Evolutionary conservation across 1,284 basidiomycete genomes (phyloP).

Genomic region (Austropuccinia psidii): DNA sequence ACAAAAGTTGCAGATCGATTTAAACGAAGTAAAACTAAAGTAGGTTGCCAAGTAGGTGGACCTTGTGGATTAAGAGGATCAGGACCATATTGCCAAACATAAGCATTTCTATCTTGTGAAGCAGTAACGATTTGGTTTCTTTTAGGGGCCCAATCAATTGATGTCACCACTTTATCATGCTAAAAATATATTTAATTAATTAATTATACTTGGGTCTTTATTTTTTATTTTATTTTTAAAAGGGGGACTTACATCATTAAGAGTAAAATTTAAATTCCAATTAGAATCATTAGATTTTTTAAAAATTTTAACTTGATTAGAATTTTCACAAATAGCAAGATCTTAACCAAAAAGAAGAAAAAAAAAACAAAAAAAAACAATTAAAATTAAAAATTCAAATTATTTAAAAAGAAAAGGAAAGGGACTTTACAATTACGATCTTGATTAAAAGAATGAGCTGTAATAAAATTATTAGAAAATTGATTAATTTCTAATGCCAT

Average conservation of each 20-base stretch:
- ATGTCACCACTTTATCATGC: slow-evolving; percentile 98
- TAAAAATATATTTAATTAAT: slow-evolving; percentile 46
- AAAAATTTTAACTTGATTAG: slow-evolving; percentile 46
- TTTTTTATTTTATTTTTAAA: background rate
- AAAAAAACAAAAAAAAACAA: background rate
- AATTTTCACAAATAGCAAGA: slow-evolving; percentile 47
- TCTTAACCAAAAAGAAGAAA: slow-evolving; percentile 30
- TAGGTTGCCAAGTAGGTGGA: slow-evolving; percentile 78
- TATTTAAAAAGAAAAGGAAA: background rate
- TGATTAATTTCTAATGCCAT: slow-evolving; percentile 49
- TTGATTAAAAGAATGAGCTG: slow-evolving; percentile 83
- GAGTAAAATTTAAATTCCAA: slow-evolving; percentile 70
- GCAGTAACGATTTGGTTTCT: slow-evolving; percentile 97
- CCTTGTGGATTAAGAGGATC: slow-evolving; percentile 64
- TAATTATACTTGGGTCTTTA: background rate
- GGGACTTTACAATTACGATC: slow-evolving; percentile 68
- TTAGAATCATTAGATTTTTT: slow-evolving; percentile 14
- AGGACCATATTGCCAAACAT: slow-evolving; percentile 78
- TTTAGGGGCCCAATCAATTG: slow-evolving; percentile 95
- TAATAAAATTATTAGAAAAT: slow-evolving; percentile 73
- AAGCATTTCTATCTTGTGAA: slow-evolving; percentile 96
- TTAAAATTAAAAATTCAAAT: background rate
- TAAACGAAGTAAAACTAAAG: slow-evolving; percentile 87
- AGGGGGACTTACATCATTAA: slow-evolving; percentile 64
- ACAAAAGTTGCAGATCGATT: slow-evolving; percentile 94